These are phyloP conservation scores for Verticillium alfalfae DNA, from an alignment of 2,329 filamentous ascomycete genomes.

Conservation along the genomic window DNA sequence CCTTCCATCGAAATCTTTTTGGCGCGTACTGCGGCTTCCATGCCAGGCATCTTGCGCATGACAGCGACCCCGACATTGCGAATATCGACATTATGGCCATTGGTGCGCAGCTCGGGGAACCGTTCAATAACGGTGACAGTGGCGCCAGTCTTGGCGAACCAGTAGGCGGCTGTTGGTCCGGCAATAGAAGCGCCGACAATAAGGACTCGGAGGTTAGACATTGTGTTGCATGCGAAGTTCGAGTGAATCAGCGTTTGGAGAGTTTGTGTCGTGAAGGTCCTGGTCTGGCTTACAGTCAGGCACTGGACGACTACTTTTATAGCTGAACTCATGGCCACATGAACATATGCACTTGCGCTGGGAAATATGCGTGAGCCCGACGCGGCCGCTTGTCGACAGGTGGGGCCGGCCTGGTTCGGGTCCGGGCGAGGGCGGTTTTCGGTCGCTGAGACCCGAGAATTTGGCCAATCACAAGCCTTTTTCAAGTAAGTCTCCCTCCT, in stretches of 20 bases:
- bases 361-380: background rate
- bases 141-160: slow-evolving; percentile 1
- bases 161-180: slow-evolving; percentile 20
- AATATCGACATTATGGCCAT: slow-evolving; percentile 29
- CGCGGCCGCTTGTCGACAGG: background rate
- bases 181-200: slow-evolving; percentile 26
- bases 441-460: background rate
- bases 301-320: background rate
- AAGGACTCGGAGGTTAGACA: slow-evolving; percentile 14
- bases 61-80: slow-evolving; percentile 28
- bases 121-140: slow-evolving; percentile 33
- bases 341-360: background rate
- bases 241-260: background rate
- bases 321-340: background rate
- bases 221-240: background rate
- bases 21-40: slow-evolving; percentile 27
- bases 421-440: background rate
- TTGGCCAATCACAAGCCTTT: background rate
- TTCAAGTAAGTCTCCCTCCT: background rate
- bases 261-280: background rate
- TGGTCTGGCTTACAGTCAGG: background rate
- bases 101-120: slow-evolving; percentile 15
- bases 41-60: slow-evolving; percentile 30
- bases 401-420: background rate
- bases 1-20: slow-evolving; percentile 29